These are phyloP conservation scores for Arthrinium puccinioides DNA, from an alignment of 2,329 filamentous ascomycete genomes.

Conservation along the genomic window DNA sequence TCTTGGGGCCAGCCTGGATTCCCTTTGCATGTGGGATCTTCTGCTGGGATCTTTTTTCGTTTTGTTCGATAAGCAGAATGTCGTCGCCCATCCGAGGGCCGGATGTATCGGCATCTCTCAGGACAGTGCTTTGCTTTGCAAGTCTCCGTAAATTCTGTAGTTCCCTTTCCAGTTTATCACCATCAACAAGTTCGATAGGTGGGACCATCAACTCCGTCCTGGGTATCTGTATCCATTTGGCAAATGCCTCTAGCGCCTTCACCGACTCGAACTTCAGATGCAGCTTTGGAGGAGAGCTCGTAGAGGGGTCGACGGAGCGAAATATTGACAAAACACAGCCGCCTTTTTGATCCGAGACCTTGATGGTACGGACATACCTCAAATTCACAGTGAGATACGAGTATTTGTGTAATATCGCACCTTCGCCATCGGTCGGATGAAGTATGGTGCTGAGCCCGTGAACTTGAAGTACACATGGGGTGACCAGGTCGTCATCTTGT, in stretches of 20 bases:
- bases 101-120: background rate
- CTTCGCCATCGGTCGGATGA: slow-evolving; percentile 11
- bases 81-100: slow-evolving; percentile 8
- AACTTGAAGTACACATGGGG: slow-evolving; percentile 13
- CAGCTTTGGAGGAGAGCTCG: slow-evolving; percentile 9
- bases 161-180: background rate
- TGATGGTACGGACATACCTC: slow-evolving; percentile 5
- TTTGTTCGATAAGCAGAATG: slow-evolving; percentile 16
- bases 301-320: slow-evolving; percentile 1
- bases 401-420: slow-evolving; percentile 9
- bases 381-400: slow-evolving; percentile 16
- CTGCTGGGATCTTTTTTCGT: slow-evolving; percentile 4
- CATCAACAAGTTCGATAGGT: background rate
- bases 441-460: slow-evolving; percentile 15
- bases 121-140: background rate
- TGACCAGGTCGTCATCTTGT: slow-evolving; percentile 1
- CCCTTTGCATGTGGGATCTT: background rate
- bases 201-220: background rate
- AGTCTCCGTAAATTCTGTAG: background rate
- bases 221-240: slow-evolving; percentile 11
- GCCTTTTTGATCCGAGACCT: background rate
- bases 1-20: slow-evolving; percentile 4
- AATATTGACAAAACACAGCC: slow-evolving; percentile 8
- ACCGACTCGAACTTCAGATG: slow-evolving; percentile 15
- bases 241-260: slow-evolving; percentile 11